phyloP scores from a whole-genome alignment of 805 yeast genomes.

The Candida dajiaensis region DNA sequence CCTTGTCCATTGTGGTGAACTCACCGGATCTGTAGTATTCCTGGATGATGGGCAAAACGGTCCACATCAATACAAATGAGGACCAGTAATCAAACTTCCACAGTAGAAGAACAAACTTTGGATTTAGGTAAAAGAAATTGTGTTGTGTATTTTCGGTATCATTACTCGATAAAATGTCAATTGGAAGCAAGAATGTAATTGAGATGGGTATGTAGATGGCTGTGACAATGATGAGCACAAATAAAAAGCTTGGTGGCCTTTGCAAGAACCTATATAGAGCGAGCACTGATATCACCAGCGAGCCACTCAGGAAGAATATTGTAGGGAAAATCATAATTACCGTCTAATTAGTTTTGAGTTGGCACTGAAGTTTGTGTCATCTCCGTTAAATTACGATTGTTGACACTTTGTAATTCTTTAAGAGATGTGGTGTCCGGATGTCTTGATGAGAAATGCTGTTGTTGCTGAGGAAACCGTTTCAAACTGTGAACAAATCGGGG shows the following conservation, averaged over 20 bases:
- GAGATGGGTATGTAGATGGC: slow-evolving; percentile 74
- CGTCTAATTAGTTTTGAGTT: background rate
- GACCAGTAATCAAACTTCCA: slow-evolving; percentile 82
- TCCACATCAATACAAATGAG: slow-evolving; percentile 77
- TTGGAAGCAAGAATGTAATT: slow-evolving; percentile 65
- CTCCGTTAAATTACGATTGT: background rate
- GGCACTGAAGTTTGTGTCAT: background rate
- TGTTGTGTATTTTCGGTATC: slow-evolving; percentile 18
- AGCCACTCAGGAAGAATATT: slow-evolving; percentile 11
- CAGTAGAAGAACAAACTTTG: slow-evolving; percentile 43
- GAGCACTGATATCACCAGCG: slow-evolving; percentile 16
- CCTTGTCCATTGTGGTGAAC: slow-evolving; percentile 37
- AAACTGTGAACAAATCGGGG: too few species aligned
- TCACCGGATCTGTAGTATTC: slow-evolving; percentile 70
- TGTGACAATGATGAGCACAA: slow-evolving; percentile 28
- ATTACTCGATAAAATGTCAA: slow-evolving; percentile 56
- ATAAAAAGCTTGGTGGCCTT: slow-evolving; percentile 18
- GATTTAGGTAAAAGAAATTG: slow-evolving; percentile 39
- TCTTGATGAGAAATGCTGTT: background rate
- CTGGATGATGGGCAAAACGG: slow-evolving; percentile 64
- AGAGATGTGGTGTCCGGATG: background rate
- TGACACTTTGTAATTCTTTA: background rate
- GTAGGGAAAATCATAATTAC: slow-evolving; percentile 19
- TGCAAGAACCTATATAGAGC: slow-evolving; percentile 18
- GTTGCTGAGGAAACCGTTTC: background rate